These are phyloP conservation scores for Hymenoscyphus infarciens DNA, from an alignment of 2,329 filamentous ascomycete species.

Conservation along the genomic window DNA sequence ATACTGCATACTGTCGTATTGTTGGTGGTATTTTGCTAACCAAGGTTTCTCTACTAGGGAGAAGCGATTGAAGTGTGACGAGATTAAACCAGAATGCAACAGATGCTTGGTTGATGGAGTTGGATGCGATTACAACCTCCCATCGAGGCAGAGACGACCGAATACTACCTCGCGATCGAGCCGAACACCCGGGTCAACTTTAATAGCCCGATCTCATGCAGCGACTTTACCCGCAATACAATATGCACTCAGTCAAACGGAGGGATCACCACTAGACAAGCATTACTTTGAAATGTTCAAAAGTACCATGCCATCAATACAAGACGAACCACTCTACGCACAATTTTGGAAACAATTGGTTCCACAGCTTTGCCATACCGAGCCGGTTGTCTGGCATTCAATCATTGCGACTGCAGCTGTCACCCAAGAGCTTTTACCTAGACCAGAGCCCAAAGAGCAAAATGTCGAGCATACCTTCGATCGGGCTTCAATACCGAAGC, in stretches of 20 bases:
- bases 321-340: too few species aligned
- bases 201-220: too few species aligned
- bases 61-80: background rate
- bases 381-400: background rate
- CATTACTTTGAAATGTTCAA: too few species aligned
- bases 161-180: too few species aligned
- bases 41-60: background rate
- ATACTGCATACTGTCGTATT: background rate
- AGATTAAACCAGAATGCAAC: background rate
- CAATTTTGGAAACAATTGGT: background rate
- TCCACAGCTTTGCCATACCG: background rate
- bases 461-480: background rate
- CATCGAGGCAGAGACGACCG: background rate
- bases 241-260: too few species aligned
- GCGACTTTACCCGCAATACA: too few species aligned
- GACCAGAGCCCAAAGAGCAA: background rate
- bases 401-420: background rate
- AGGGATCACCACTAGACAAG: too few species aligned
- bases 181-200: too few species aligned
- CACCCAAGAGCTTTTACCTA: background rate
- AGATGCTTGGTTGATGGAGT: background rate
- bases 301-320: slow-evolving; percentile 2
- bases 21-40: background rate
- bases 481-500: background rate
- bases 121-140: too few species aligned